Percentiles rank a stretch among this genome's conserved stretches.
Evolutionary conservation across 1,284 basidiomycete species (phyloP).

Genomic region (Cystobasidium sp.): DNA sequence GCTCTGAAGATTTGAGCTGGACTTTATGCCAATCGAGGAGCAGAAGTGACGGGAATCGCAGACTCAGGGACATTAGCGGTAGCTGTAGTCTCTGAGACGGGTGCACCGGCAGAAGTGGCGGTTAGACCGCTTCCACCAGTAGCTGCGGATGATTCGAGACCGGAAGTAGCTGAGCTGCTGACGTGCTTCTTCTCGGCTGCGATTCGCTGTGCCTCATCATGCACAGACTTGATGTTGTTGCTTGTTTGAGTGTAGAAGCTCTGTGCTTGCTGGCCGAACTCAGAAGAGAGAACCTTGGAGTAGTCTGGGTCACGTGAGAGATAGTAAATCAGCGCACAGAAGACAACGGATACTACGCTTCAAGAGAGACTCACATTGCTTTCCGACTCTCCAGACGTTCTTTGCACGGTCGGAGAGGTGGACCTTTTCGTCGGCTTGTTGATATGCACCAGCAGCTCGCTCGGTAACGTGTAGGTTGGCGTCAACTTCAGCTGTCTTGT

Average conservation of each 20-base stretch:
- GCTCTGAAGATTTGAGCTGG: not conserved
- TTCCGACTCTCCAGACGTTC: constrained; percentile 68
- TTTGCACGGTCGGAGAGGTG: constrained; percentile 71
- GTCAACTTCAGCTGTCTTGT: constrained; percentile 73
- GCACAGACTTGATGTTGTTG: constrained; percentile 81
- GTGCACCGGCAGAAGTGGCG: constrained; percentile 22
- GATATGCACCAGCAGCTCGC: constrained; percentile 64
- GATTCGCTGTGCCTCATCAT: constrained; percentile 82
- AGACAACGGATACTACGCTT: constrained; percentile 22
- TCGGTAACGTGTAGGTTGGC: constrained; percentile 75
- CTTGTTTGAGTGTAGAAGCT: constrained; percentile 77
- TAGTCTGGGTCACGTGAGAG: constrained; percentile 25
- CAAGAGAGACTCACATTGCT: constrained; percentile 59
- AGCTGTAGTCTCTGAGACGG: not conserved
- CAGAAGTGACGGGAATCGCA: constrained; percentile 17
- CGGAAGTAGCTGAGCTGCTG: constrained; percentile 45
- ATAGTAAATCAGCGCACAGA: constrained; percentile 42
- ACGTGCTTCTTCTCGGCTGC: constrained; percentile 65
- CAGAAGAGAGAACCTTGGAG: constrained; percentile 27
- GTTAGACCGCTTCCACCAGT: not conserved
- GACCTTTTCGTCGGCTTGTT: constrained; percentile 73
- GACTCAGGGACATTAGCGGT: constrained; percentile 11
- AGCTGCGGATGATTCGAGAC: constrained; percentile 2
- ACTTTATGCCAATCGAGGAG: constrained; percentile 28
- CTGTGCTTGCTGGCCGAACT: constrained; percentile 47